A percentile compares a stretch with the other conserved stretches of the same genome.
phyloP scores from a whole-genome alignment of 179 eudicot genomes.

The Dionaea muscipula region DNA sequence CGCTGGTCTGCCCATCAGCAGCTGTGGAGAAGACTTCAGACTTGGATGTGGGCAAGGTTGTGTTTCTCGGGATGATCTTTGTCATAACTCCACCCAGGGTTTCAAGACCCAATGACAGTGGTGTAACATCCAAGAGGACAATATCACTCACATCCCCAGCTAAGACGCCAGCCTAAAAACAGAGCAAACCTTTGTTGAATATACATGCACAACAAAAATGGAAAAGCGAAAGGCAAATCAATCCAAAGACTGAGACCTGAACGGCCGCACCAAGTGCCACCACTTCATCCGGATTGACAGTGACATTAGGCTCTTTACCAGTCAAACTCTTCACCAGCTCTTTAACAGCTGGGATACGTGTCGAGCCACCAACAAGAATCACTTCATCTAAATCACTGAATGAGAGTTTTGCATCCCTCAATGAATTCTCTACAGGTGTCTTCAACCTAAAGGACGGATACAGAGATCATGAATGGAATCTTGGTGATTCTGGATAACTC shows the following conservation, averaged over 20 bases:
- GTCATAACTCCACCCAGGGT: constrained; percentile 30
- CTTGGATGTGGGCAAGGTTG: constrained; percentile 24
- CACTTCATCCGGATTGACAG: constrained; percentile 27
- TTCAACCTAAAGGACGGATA: constrained; percentile 30
- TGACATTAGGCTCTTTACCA: constrained; percentile 31
- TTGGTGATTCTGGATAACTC: neutral
- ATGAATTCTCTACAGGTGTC: constrained; percentile 37
- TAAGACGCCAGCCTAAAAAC: constrained; percentile 19
- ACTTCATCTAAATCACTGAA: constrained; percentile 47
- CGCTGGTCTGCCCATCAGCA: constrained; percentile 33
- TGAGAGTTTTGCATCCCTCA: constrained; percentile 43
- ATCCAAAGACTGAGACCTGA: constrained; percentile 10
- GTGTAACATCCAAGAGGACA: constrained; percentile 25
- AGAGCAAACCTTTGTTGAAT: neutral
- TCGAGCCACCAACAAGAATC: constrained; percentile 56
- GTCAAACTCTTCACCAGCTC: constrained; percentile 40
- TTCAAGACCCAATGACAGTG: constrained; percentile 22
- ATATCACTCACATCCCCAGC: constrained; percentile 27
- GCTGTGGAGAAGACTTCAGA: constrained; percentile 33
- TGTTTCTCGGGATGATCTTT: constrained; percentile 26
- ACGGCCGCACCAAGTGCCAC: constrained; percentile 28
- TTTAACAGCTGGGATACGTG: constrained; percentile 46
- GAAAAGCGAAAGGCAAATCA: neutral
- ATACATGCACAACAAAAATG: neutral
- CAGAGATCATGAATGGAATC: too few species aligned